Percentiles rank a stretch among this genome's conserved stretches.
Evolutionary conservation across 176 grass and related monocot species (phyloP).

Genomic region (Urochloa ruziziensis): DNA sequence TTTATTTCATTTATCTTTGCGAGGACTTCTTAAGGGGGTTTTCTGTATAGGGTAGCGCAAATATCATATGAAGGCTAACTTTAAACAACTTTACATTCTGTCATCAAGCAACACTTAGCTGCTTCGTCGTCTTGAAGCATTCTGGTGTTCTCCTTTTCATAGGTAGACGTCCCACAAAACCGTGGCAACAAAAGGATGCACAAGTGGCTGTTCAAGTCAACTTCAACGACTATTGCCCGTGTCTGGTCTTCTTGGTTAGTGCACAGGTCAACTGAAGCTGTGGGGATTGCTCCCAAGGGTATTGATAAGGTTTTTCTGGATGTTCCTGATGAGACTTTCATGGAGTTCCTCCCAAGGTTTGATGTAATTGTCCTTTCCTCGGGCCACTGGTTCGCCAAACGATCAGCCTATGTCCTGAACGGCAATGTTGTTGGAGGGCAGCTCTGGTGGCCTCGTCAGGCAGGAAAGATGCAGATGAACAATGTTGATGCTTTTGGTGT

Average conservation of each 20-base stretch:
- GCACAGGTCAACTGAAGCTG: slow-evolving; percentile 52
- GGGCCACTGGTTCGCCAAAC: slow-evolving; percentile 92
- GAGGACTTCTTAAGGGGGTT: neutral
- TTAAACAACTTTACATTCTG: neutral
- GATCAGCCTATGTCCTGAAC: slow-evolving; percentile 71
- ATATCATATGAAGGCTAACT: neutral
- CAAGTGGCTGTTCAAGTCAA: slow-evolving; percentile 81
- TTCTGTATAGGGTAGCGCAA: neutral
- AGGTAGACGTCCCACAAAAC: slow-evolving; percentile 81
- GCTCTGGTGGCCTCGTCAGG: slow-evolving; percentile 75
- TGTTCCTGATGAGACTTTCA: slow-evolving; percentile 74
- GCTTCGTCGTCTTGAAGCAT: slow-evolving; percentile 1
- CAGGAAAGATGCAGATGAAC: slow-evolving; percentile 75
- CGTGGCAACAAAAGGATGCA: slow-evolving; percentile 65
- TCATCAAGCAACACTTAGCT: neutral
- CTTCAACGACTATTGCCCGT: slow-evolving; percentile 66
- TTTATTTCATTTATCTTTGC: neutral
- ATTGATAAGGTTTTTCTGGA: slow-evolving; percentile 88
- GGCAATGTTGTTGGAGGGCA: slow-evolving; percentile 72
- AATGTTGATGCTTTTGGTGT: slow-evolving; percentile 79
- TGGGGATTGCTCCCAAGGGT: slow-evolving; percentile 58
- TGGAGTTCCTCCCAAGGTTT: slow-evolving; percentile 73
- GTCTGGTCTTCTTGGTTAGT: slow-evolving; percentile 98
- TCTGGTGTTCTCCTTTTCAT: slow-evolving; percentile 16
- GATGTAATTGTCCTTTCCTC: slow-evolving; percentile 94